phyloP scores from a whole-genome alignment of 2,329 filamentous ascomycete genomes.

The Fusarium pseudoanthophilum region DNA sequence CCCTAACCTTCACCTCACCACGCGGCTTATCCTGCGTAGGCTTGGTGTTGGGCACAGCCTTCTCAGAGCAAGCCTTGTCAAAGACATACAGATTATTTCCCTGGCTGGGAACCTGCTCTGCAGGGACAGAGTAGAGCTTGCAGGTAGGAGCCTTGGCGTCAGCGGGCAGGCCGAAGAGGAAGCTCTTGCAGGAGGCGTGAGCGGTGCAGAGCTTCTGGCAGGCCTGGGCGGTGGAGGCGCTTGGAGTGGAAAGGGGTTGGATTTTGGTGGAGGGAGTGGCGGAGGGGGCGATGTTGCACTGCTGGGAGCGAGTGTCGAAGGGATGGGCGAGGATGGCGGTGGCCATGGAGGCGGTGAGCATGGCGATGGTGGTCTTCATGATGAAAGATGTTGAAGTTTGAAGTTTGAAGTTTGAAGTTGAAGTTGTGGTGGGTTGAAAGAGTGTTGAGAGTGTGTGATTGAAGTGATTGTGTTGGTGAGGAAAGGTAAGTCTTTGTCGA shows the following conservation, averaged over 20 bases:
- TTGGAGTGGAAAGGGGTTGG: not conserved
- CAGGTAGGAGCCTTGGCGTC: not conserved
- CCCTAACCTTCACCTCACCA: not conserved
- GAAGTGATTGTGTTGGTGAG: conserved; percentile 1
- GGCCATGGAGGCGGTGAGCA: conserved; percentile 29
- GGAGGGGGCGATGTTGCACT: conserved; percentile 27
- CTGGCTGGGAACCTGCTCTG: conserved; percentile 5
- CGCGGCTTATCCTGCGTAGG: conserved; percentile 6
- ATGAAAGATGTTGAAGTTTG: too few species aligned
- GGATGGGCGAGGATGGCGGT: conserved; percentile 17
- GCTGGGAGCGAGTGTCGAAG: conserved; percentile 20
- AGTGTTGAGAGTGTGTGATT: not conserved
- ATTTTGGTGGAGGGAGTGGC: not conserved
- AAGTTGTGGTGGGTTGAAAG: not conserved
- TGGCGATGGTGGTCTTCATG: conserved; percentile 25
- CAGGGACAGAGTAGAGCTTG: not conserved
- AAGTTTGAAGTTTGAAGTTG: not conserved
- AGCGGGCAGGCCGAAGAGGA: conserved; percentile 6
- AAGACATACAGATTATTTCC: conserved; percentile 1
- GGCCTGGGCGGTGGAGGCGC: not conserved
- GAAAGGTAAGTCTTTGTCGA: not conserved
- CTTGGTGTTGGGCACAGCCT: conserved; percentile 6
- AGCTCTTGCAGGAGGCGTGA: conserved; percentile 10
- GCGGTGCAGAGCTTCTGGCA: conserved; percentile 7
- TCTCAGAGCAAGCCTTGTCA: conserved; percentile 10